These are phyloP conservation scores for Stellera chamaejasme DNA, from an alignment of 345 rosid species.

Conservation along the genomic window DNA sequence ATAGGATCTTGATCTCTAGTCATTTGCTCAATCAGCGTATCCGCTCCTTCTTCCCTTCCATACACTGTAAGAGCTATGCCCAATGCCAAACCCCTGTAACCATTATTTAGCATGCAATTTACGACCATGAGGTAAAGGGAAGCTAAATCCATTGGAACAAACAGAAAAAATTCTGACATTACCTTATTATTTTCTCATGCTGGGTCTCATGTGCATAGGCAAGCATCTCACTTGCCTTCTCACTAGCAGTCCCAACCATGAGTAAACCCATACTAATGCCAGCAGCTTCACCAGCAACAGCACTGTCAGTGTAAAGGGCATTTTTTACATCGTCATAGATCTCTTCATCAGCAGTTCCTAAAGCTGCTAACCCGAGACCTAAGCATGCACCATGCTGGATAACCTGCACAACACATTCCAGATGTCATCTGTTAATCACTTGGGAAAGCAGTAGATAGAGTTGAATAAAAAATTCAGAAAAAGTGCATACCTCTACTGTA, in stretches of 20 bases:
- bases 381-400: slow-evolving; percentile 99
- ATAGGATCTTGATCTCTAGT: slow-evolving; percentile 97
- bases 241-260: slow-evolving; percentile 99
- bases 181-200: slow-evolving; percentile 98
- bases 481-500: slow-evolving; percentile 67
- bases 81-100: slow-evolving; percentile 77
- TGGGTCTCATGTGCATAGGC: slow-evolving; percentile 97
- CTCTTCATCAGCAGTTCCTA: slow-evolving; percentile 98
- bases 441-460: too few species aligned
- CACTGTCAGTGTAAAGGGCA: slow-evolving; percentile 85
- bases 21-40: slow-evolving; percentile 98
- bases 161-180: slow-evolving; percentile 11
- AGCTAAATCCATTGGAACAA: background rate
- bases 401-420: slow-evolving; percentile 45
- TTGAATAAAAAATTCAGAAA: background rate
- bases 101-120: background rate
- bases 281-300: slow-evolving; percentile 99
- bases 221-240: slow-evolving; percentile 97
- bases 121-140: background rate
- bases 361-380: slow-evolving; percentile 98
- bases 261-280: slow-evolving; percentile 98
- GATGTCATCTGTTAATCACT: background rate
- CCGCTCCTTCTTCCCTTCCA: slow-evolving; percentile 99
- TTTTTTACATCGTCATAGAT: slow-evolving; percentile 85
- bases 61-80: slow-evolving; percentile 98